A percentile compares a stretch with the other conserved stretches of the same genome.
These are phyloP conservation scores for Zygotorulaspora florentina DNA, from an alignment of 805 yeast species.

Conservation along the genomic window DNA sequence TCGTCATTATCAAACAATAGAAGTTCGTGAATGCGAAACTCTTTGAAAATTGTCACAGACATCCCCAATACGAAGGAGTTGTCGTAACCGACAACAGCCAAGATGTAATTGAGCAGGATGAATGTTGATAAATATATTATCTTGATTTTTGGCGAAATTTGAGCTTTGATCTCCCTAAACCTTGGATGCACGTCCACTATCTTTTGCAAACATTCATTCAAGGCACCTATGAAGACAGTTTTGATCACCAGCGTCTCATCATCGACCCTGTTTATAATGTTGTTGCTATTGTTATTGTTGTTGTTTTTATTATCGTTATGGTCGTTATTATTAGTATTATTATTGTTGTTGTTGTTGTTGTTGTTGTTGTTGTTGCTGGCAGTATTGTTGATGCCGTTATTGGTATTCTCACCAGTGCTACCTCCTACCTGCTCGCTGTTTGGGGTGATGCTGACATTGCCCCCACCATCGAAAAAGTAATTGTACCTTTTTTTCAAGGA, in stretches of 20 bases:
- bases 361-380: conserved; percentile 1
- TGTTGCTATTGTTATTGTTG: conserved; percentile 1
- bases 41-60: conserved; percentile 53
- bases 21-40: conserved; percentile 46
- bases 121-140: conserved; percentile 39
- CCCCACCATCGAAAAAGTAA: conserved; percentile 15
- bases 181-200: conserved; percentile 33
- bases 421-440: conserved; percentile 2
- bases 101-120: conserved; percentile 49
- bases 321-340: conserved; percentile 2
- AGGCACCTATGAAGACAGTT: conserved; percentile 26
- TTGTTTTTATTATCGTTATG: conserved; percentile 5
- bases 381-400: conserved; percentile 3
- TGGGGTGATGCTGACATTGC: not conserved
- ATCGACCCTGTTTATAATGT: not conserved
- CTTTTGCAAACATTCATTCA: conserved; percentile 33
- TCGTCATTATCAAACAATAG: conserved; percentile 25
- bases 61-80: conserved; percentile 55
- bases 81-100: conserved; percentile 55
- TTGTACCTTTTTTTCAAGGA: conserved; percentile 21
- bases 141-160: conserved; percentile 31
- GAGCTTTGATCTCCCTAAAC: conserved; percentile 27
- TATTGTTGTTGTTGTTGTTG: conserved; percentile 1
- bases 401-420: conserved; percentile 2
- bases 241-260: conserved; percentile 24